Evolutionary conservation across 768 basidiomycete genomes (phyloP), one percentile per base, ranked within the genome.

Genomic region (Tricholoma saponaceum): DNA sequence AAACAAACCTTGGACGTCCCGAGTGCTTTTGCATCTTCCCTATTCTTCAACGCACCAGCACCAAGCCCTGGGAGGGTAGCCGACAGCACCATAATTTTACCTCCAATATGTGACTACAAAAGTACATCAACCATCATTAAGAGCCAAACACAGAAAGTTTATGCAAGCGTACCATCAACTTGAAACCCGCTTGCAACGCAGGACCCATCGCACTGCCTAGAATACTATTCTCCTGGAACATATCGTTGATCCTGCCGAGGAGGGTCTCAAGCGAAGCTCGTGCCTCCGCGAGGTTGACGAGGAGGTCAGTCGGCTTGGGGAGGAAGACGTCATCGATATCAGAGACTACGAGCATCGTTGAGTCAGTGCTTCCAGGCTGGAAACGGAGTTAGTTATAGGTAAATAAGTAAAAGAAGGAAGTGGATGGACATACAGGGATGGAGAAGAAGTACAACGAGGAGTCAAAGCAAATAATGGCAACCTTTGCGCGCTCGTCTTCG

Each of bases 281-380:
- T 9, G 89, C 82, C 74, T 98, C 97, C 12, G 85, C 82, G 59
- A 98, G 77, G 77, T 98, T 98, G 67, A 98, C 90, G 32, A 98
- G 85, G n/a, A 98, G 79, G 69, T 98, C 96, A 50, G 84, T 91
- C 4, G 97, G 97, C 73, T 96, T 95, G 3, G 97, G 97, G 23
- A 99, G 77, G 81, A 98, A 99, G 54, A 98, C 93, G 63, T 99
- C 97, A 33, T 98, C 94, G 39, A 95, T 84, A 69, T 99, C 97
- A 0, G 94, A 92, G 7, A 99, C 94, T 46, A 99, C 97, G 32
- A 99, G 85, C 95, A 99, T 98, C 4, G 85, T 83, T 0, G 95
- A 86, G 37, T 98, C 96, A 0, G 83, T 73, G 9, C 79, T 75
- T 30, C 86, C 90, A 51, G 88, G 79, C 87, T 89, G 52, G 6